Conservation (phyloP, 148 eudicot species). For the Polygonum maritimum region DNA sequence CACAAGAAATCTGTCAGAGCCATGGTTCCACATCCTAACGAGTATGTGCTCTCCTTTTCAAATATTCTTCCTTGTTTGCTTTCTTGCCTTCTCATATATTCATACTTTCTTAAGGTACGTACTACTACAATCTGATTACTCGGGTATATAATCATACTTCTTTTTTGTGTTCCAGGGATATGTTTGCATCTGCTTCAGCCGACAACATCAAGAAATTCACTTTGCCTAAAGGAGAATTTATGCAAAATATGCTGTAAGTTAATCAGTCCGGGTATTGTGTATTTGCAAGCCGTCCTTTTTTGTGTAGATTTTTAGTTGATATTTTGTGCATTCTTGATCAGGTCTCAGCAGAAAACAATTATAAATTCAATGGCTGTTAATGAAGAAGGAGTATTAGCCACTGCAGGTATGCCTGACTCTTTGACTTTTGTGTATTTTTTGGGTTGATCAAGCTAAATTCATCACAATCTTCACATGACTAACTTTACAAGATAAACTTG, state of each 20-base stretch:
- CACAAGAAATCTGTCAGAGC: slow-evolving; percentile 97
- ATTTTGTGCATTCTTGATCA: slow-evolving; percentile 18
- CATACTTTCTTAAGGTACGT: background rate
- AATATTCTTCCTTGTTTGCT: background rate
- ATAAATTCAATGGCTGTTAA: slow-evolving; percentile 90
- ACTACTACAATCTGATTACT: background rate
- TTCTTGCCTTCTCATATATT: background rate
- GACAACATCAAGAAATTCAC: slow-evolving; percentile 90
- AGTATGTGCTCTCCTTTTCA: slow-evolving; percentile 33
- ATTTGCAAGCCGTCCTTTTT: background rate
- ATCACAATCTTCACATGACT: background rate
- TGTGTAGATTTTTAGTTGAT: background rate
- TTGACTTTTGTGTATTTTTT: background rate
- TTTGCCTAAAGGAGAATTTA: slow-evolving; percentile 89
- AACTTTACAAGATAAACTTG: background rate
- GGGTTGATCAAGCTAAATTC: background rate
- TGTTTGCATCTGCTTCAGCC: slow-evolving; percentile 96
- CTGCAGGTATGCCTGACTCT: slow-evolving; percentile 51
- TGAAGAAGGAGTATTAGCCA: slow-evolving; percentile 88
- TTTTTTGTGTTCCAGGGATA: slow-evolving; percentile 45
- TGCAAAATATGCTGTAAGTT: slow-evolving; percentile 99
- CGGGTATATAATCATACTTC: background rate
- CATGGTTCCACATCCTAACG: slow-evolving; percentile 83
- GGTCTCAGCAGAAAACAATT: slow-evolving; percentile 92
- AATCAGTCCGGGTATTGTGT: background rate